These are phyloP conservation scores for Colletotrichum abscissum DNA, from an alignment of 2,329 filamentous ascomycete genomes.

Conservation along the genomic window DNA sequence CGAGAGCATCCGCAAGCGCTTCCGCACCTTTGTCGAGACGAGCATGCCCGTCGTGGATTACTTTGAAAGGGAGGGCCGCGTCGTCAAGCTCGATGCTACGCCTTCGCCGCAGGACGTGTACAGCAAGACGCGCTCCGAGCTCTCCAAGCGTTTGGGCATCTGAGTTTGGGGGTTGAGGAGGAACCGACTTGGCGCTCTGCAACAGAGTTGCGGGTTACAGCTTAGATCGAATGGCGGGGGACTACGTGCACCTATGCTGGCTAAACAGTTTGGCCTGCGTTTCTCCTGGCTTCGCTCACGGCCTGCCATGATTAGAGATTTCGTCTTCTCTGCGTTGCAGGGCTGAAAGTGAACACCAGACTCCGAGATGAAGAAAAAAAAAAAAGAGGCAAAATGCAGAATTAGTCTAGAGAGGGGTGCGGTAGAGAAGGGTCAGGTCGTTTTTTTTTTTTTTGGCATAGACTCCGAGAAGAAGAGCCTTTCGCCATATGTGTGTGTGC, in stretches of 20 bases:
- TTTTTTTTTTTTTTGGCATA: not conserved
- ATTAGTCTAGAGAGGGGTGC: not conserved
- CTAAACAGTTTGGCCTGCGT: too few species aligned
- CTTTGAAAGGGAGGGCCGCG: conserved; percentile 80
- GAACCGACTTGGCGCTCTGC: not conserved
- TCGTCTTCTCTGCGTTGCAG: not conserved
- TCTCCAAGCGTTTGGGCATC: conserved; percentile 60
- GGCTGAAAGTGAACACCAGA: not conserved
- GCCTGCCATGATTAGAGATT: too few species aligned
- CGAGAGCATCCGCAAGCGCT: conserved; percentile 96
- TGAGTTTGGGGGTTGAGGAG: conserved; percentile 36
- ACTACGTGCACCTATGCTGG: too few species aligned
- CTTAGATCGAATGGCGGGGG: not conserved
- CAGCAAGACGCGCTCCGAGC: conserved; percentile 60
- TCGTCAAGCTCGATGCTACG: conserved; percentile 83
- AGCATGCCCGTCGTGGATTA: conserved; percentile 97
- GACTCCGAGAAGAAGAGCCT: not conserved
- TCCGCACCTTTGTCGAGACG: conserved; percentile 92
- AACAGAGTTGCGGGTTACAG: not conserved
- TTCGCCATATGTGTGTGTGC: not conserved
- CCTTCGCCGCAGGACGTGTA: conserved; percentile 72
- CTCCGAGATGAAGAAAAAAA: not conserved
- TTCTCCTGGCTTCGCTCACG: too few species aligned
- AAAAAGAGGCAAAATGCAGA: not conserved
- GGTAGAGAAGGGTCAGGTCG: not conserved